Percentiles rank a stretch among this genome's conserved stretches.
Evolutionary conservation across 2,329 filamentous ascomycete species (phyloP).

Genomic region (Elsinoe perseae): DNA sequence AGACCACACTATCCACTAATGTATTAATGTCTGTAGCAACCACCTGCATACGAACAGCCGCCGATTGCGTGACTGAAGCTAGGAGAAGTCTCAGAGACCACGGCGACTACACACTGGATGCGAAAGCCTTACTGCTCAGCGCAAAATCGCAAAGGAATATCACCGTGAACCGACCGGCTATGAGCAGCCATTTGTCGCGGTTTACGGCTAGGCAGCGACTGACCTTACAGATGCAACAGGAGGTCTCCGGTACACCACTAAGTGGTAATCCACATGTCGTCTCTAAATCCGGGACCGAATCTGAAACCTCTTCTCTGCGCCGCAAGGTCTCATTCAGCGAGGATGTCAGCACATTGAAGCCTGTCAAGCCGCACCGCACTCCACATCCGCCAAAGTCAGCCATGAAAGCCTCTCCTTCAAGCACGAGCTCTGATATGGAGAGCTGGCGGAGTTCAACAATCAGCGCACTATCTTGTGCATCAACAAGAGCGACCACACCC

Average conservation of each 20-base stretch:
- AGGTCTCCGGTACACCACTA: background rate
- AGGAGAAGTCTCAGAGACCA: constrained; percentile 65
- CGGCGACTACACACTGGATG: constrained; percentile 25
- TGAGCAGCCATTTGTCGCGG: background rate
- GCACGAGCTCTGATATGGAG: constrained; percentile 66
- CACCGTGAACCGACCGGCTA: background rate
- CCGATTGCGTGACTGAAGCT: constrained; percentile 83
- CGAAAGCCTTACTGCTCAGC: constrained; percentile 2
- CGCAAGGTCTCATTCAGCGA: constrained; percentile 7
- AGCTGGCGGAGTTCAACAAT: constrained; percentile 67
- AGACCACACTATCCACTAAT: background rate
- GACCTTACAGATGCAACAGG: background rate
- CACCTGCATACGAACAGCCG: constrained; percentile 78
- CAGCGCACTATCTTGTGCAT: constrained; percentile 71
- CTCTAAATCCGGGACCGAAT: background rate
- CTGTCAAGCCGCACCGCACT: background rate
- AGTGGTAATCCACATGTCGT: background rate
- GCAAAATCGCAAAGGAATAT: background rate
- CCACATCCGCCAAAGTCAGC: background rate
- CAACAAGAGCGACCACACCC: constrained; percentile 81
- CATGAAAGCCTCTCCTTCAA: constrained; percentile 5
- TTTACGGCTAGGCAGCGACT: background rate
- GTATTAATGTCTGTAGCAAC: constrained; percentile 70
- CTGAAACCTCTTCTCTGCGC: background rate
- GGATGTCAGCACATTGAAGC: background rate